A percentile compares a stretch with the other conserved stretches of the same genome.
phyloP scores from a whole-genome alignment of 176 grass and related monocot species.

The Cenchrus americanus region DNA sequence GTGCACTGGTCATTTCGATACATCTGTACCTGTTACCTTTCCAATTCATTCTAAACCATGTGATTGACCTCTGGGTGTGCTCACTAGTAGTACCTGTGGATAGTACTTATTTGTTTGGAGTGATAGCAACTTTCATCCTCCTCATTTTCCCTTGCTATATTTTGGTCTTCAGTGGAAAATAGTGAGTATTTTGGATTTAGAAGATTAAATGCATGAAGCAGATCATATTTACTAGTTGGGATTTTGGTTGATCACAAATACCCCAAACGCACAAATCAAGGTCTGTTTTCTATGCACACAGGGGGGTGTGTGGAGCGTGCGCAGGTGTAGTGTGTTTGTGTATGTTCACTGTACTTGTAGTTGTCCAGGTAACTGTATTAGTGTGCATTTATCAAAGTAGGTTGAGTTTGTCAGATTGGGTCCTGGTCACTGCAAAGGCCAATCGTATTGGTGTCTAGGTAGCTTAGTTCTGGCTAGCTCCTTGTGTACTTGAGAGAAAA shows the following conservation, averaged over 20 bases:
- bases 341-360: too few relatives aligned
- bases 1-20: not conserved
- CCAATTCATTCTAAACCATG: not conserved
- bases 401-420: not conserved
- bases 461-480: not conserved
- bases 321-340: too few relatives aligned
- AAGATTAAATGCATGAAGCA: slow-evolving; percentile 7
- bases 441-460: not conserved
- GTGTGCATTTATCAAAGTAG: not conserved
- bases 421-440: not conserved
- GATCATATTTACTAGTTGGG: not conserved
- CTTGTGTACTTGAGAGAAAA: not conserved
- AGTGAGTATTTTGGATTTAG: not conserved
- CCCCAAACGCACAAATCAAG: not conserved
- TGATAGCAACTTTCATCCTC: not conserved
- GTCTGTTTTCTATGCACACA: not conserved
- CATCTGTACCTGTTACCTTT: slow-evolving; percentile 20
- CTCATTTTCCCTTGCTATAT: not conserved
- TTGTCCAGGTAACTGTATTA: not conserved
- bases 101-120: not conserved
- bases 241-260: not conserved
- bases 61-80: not conserved
- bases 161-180: slow-evolving; percentile 10
- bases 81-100: not conserved
- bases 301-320: too few relatives aligned